Evolutionary conservation across 1,284 basidiomycete species (phyloP).

Genomic region (Ustilago hordei): DNA sequence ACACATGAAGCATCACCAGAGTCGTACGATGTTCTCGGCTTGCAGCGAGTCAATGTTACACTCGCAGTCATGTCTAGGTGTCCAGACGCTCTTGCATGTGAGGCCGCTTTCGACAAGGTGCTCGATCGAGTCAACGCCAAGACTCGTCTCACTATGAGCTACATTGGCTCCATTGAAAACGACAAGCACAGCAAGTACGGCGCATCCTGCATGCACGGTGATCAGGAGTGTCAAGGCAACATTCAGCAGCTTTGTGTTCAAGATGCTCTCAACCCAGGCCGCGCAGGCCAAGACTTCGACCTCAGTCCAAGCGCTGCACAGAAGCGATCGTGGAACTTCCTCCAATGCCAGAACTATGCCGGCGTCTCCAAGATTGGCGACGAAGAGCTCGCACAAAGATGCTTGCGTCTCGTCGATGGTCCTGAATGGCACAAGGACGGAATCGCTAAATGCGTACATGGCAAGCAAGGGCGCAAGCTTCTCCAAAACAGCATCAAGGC

Average conservation of each 20-base stretch:
- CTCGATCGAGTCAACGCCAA: slow-evolving; percentile 55
- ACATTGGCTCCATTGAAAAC: slow-evolving; percentile 44
- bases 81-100: slow-evolving; percentile 57
- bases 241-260: slow-evolving; percentile 62
- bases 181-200: slow-evolving; percentile 32
- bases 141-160: slow-evolving; percentile 46
- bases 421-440: slow-evolving; percentile 55
- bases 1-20: slow-evolving; percentile 8
- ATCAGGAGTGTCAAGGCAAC: slow-evolving; percentile 56
- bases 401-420: slow-evolving; percentile 48
- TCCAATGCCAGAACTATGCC: slow-evolving; percentile 55
- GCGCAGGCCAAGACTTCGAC: slow-evolving; percentile 54
- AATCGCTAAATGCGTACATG: slow-evolving; percentile 50
- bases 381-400: slow-evolving; percentile 45
- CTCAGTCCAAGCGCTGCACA: slow-evolving; percentile 58
- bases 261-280: slow-evolving; percentile 48
- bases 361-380: slow-evolving; percentile 52
- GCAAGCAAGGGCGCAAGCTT: slow-evolving; percentile 46
- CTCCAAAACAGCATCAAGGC: slow-evolving; percentile 43
- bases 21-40: slow-evolving; percentile 16
- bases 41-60: slow-evolving; percentile 49
- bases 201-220: slow-evolving; percentile 54
- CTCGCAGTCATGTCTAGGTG: slow-evolving; percentile 58
- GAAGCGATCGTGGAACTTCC: slow-evolving; percentile 57
- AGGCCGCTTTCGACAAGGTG: slow-evolving; percentile 53